Conservation (phyloP, 345 rosid genomes). For the Gossypioides kirkii region DNA sequence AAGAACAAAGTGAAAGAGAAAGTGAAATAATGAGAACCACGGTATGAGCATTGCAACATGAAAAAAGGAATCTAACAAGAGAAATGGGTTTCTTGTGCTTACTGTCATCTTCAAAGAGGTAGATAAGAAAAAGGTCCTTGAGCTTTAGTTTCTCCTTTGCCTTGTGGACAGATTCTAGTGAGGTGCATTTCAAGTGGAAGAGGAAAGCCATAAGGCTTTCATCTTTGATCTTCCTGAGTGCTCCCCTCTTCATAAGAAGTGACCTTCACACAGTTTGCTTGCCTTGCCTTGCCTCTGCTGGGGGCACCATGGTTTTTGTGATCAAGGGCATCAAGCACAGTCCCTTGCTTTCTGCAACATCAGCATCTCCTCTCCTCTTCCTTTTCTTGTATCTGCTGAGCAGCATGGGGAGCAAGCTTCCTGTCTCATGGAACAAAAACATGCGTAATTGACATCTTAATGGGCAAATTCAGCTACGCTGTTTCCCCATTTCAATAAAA, state of each 20-base stretch:
- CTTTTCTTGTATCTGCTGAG: slow-evolving; percentile 69
- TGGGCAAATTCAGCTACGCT: not conserved
- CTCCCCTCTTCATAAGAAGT: slow-evolving; percentile 86
- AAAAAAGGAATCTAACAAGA: slow-evolving; percentile 19
- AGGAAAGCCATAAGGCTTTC: slow-evolving; percentile 98
- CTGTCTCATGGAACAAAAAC: slow-evolving; percentile 29
- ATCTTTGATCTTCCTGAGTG: slow-evolving; percentile 91
- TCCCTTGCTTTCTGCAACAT: slow-evolving; percentile 68
- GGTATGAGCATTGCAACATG: too few relatives aligned
- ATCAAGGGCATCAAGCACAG: slow-evolving; percentile 71
- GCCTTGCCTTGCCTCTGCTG: slow-evolving; percentile 41
- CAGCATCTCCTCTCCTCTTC: slow-evolving; percentile 71
- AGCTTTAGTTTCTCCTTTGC: slow-evolving; percentile 75
- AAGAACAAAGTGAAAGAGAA: too few relatives aligned
- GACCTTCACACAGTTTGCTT: slow-evolving; percentile 81
- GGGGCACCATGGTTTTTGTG: slow-evolving; percentile 94
- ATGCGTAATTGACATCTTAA: not conserved
- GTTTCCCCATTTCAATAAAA: not conserved
- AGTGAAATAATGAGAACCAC: too few relatives aligned
- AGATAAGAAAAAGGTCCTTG: slow-evolving; percentile 73
- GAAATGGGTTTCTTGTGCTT: slow-evolving; percentile 37
- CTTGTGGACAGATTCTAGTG: slow-evolving; percentile 74
- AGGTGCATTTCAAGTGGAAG: slow-evolving; percentile 88
- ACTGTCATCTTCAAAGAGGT: slow-evolving; percentile 63
- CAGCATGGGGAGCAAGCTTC: slow-evolving; percentile 63